Conservation (phyloP, 345 rosid species). For the Raphanus raphanistrum region DNA sequence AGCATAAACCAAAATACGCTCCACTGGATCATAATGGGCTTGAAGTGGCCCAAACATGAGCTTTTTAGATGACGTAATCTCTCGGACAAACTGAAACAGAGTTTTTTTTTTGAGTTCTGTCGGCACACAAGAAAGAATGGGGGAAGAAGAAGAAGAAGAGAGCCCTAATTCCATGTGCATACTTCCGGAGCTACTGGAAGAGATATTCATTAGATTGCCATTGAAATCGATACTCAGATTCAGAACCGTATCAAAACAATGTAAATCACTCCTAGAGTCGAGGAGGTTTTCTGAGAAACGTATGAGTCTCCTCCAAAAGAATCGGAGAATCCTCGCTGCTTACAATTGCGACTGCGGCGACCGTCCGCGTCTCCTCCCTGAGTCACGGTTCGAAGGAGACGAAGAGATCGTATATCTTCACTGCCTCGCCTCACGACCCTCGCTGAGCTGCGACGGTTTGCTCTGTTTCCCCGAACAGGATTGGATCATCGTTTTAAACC, state of each 20-base stretch:
- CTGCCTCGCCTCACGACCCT: slow-evolving; percentile 10
- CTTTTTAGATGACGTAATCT: neutral
- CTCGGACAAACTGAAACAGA: neutral
- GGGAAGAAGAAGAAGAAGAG: too few relatives aligned
- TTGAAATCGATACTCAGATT: neutral
- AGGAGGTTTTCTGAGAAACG: neutral
- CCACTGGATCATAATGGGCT: neutral
- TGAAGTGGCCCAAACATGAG: neutral
- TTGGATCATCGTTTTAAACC: slow-evolving; percentile 15
- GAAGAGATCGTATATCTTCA: slow-evolving; percentile 11
- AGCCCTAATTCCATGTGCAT: too few relatives aligned
- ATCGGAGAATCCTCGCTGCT: neutral
- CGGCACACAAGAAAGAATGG: too few relatives aligned
- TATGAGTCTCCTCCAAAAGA: neutral
- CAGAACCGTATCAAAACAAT: neutral
- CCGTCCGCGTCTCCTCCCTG: neutral
- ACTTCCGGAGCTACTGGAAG: neutral
- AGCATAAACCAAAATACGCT: neutral
- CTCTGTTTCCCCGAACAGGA: neutral
- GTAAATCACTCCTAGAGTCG: neutral
- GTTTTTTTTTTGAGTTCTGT: too few relatives aligned
- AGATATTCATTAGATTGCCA: neutral
- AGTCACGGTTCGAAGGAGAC: neutral
- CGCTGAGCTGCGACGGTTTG: slow-evolving; percentile 13
- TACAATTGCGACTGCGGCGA: neutral